A percentile compares a stretch with the other conserved stretches of the same genome.
phyloP scores from a whole-genome alignment of 495 filamentous ascomycete species.

The Pyronema omphalodes region DNA sequence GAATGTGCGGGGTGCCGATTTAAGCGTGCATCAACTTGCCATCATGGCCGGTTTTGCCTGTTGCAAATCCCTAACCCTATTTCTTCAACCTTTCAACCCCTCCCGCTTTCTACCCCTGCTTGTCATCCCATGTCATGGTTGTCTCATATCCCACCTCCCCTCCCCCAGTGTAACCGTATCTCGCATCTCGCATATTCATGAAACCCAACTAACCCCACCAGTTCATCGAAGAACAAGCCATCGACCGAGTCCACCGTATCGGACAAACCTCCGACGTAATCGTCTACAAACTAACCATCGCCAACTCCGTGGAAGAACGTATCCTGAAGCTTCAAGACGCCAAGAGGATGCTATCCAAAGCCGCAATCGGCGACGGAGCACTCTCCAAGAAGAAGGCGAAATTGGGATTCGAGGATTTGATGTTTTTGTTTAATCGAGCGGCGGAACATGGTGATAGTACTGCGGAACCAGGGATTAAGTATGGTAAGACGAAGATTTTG shows the following conservation, averaged over 20 bases:
- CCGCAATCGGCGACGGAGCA: constrained; percentile 54
- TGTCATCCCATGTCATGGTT: too few relatives aligned
- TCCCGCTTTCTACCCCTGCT: too few relatives aligned
- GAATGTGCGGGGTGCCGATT: too few relatives aligned
- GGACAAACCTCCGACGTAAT: constrained; percentile 87
- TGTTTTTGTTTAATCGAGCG: constrained; percentile 71
- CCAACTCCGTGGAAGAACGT: constrained; percentile 70
- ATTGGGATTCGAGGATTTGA: constrained; percentile 80
- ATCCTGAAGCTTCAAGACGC: constrained; percentile 84
- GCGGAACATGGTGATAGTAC: constrained; percentile 30
- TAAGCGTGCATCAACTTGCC: too few relatives aligned
- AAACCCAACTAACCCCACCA: constrained; percentile 14
- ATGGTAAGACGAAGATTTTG: constrained; percentile 18
- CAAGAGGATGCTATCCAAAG: constrained; percentile 71
- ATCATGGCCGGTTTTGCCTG: constrained; percentile 14
- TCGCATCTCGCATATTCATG: too few relatives aligned
- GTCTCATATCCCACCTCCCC: too few relatives aligned
- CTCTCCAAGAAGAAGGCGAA: constrained; percentile 53
- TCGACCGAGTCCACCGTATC: constrained; percentile 90
- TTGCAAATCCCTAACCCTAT: too few relatives aligned
- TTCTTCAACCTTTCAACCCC: too few relatives aligned
- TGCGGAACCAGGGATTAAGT: constrained; percentile 2
- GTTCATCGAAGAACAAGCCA: constrained; percentile 97
- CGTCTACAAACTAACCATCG: constrained; percentile 82
- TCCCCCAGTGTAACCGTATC: too few relatives aligned